These are phyloP conservation scores for Samsoniella hepiali DNA, from an alignment of 2,329 filamentous ascomycete genomes.

Conservation along the genomic window DNA sequence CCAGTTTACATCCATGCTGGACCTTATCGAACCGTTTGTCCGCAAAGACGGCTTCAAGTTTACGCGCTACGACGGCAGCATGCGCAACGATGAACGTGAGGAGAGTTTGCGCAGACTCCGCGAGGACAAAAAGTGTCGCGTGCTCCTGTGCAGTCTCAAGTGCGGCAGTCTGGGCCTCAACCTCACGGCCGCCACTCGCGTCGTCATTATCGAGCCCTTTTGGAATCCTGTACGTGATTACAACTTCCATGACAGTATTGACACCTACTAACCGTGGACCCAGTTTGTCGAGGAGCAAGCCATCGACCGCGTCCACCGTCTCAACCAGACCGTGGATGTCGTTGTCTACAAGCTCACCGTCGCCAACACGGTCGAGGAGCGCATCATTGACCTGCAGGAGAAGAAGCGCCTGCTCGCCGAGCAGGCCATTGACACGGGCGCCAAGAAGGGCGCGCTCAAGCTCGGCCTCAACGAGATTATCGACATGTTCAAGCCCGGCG, in stretches of 20 bases:
- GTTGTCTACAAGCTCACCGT: conserved; percentile 94
- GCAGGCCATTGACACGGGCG: conserved; percentile 80
- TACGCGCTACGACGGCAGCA: conserved; percentile 89
- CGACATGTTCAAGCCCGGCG: conserved; percentile 75
- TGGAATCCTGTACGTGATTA: conserved; percentile 77
- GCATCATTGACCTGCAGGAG: conserved; percentile 91
- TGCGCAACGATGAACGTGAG: conserved; percentile 91
- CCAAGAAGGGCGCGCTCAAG: conserved; percentile 72
- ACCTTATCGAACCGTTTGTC: conserved; percentile 91
- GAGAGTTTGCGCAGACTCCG: conserved; percentile 76
- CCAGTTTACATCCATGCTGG: conserved; percentile 97
- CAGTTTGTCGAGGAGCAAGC: conserved; percentile 97
- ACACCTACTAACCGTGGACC: conserved; percentile 14
- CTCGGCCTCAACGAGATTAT: conserved; percentile 91
- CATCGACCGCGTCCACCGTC: conserved; percentile 96
- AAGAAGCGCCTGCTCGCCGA: conserved; percentile 91
- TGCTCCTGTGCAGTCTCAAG: conserved; percentile 89
- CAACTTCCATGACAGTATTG: not conserved
- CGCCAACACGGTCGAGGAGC: conserved; percentile 81
- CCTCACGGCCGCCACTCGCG: conserved; percentile 85
- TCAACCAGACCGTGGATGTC: conserved; percentile 93
- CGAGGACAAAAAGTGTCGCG: conserved; percentile 69
- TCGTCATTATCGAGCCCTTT: conserved; percentile 94
- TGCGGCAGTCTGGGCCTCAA: conserved; percentile 93
- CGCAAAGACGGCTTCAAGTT: conserved; percentile 69